Evolutionary conservation across 2,329 filamentous ascomycete species (phyloP), one percentile per base, ranked within the genome.

Genomic region (Ophiocordyceps camponoti-leonardi): DNA sequence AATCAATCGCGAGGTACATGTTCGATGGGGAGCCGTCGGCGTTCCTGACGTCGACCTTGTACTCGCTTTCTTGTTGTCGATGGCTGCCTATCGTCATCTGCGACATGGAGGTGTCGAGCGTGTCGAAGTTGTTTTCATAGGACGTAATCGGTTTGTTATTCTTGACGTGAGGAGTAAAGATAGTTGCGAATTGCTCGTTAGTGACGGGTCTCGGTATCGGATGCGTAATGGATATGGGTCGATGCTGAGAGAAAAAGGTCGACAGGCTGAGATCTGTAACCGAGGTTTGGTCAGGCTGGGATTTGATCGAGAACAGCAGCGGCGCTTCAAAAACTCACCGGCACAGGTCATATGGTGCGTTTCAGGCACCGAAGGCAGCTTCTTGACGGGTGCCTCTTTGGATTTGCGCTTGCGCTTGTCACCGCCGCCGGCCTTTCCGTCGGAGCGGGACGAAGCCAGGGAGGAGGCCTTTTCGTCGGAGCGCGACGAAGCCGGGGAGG

Each of bases 181-280:
- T 88, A 57, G 82, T 73, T 50, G 85, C 81, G 62, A 96, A 95
- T 44, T 81, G 73, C 58, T 84, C 81, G 50, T 82, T 71, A 45
- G 75, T 79, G 42, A 87, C 74, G 19, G 73, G 69, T 54, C 76
- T 79, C 46, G 83, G 92, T 58, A 94, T 81, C 53, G 82, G 81
- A 54, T 81, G 80, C 44, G 81, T 87, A 52, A 95, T 78, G 46
- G 86, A 94, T 57, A 98, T 90, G 42, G 92, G 92, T 49, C 92
- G 81, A 66, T 98, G 86, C 52, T 94, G 82, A 50, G 88, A 93
- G 70, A 96, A 96, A 72, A 98, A 96, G 49, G 83, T 83, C 8
- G 90, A 92, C 42, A 94, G 71, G 51, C 83, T 81, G 49, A 96
- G 74, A 58, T 93, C 92, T 96, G 52, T 6, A 18, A 6, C 44